Conservation (phyloP, 1,284 basidiomycete genomes). For the Puccinia horiana region DNA sequence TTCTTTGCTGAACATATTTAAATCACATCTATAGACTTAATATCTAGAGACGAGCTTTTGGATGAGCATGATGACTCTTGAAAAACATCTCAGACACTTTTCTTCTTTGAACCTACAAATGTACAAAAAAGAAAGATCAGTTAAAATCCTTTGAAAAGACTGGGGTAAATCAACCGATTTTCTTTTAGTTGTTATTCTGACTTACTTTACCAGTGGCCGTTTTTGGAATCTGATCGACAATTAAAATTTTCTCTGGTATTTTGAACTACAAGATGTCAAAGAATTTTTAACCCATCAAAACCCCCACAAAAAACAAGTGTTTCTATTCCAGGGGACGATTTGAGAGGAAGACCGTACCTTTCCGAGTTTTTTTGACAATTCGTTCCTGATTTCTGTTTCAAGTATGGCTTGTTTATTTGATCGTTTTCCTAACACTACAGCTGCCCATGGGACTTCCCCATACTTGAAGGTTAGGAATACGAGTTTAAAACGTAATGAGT, state of each 20-base stretch:
- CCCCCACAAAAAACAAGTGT: not conserved
- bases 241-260: conserved; percentile 59
- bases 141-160: not conserved
- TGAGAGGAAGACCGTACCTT: conserved; percentile 16
- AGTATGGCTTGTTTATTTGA: conserved; percentile 48
- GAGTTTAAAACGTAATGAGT: not conserved
- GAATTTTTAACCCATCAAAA: not conserved
- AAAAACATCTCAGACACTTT: conserved; percentile 38
- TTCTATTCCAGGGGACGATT: not conserved
- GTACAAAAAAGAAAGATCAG: not conserved
- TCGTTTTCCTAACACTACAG: conserved; percentile 56
- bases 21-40: not conserved
- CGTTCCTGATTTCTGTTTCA: conserved; percentile 54
- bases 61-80: not conserved
- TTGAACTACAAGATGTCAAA: conserved; percentile 56
- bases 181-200: not conserved
- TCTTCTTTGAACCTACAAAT: conserved; percentile 32
- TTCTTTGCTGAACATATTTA: too few relatives aligned
- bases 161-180: not conserved
- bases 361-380: conserved; percentile 55
- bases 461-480: conserved; percentile 50
- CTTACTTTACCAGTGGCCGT: conserved; percentile 55
- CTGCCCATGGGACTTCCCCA: conserved; percentile 58
- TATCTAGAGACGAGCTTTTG: conserved; percentile 20
- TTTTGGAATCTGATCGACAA: conserved; percentile 59